Conservation (phyloP, 2,329 filamentous ascomycete species). For the Pestalotiopsis sp. region DNA sequence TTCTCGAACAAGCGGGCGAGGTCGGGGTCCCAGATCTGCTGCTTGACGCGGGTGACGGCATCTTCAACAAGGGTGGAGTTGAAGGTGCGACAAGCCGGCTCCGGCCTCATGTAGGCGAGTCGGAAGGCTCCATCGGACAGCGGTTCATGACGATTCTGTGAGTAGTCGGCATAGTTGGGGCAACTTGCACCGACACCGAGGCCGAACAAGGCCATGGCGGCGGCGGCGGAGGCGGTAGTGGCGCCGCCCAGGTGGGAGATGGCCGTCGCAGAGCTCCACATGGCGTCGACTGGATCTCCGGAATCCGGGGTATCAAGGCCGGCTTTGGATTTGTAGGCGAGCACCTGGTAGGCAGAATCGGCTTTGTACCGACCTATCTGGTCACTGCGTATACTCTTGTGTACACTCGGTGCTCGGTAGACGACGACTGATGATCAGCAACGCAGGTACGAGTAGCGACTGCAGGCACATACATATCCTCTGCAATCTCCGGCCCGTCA, state of each 20-base stretch:
- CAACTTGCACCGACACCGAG: constrained; percentile 39
- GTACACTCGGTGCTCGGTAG: not conserved
- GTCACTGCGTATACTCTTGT: not conserved
- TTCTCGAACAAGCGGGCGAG: constrained; percentile 73
- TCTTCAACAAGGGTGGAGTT: constrained; percentile 75
- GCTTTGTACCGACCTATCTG: too few species aligned
- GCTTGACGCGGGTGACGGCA: constrained; percentile 71
- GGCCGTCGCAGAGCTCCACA: not conserved
- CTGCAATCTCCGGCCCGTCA: not conserved
- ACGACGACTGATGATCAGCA: not conserved
- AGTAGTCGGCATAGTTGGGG: constrained; percentile 67
- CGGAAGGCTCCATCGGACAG: constrained; percentile 75
- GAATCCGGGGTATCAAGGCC: too few species aligned
- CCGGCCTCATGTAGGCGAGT: constrained; percentile 81
- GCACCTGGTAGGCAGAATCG: too few species aligned
- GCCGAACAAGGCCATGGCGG: not conserved
- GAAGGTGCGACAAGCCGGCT: constrained; percentile 78
- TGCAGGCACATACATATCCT: not conserved
- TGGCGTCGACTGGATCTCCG: not conserved
- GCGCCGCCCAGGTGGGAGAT: not conserved
- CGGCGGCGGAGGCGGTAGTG: not conserved
- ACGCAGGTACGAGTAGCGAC: not conserved
- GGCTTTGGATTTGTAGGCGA: too few species aligned
- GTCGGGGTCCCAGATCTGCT: constrained; percentile 75
- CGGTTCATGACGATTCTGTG: constrained; percentile 64